Evolutionary conservation across 164 flowering plant genomes (phyloP).

Genomic region (Aristolochia contorta): DNA sequence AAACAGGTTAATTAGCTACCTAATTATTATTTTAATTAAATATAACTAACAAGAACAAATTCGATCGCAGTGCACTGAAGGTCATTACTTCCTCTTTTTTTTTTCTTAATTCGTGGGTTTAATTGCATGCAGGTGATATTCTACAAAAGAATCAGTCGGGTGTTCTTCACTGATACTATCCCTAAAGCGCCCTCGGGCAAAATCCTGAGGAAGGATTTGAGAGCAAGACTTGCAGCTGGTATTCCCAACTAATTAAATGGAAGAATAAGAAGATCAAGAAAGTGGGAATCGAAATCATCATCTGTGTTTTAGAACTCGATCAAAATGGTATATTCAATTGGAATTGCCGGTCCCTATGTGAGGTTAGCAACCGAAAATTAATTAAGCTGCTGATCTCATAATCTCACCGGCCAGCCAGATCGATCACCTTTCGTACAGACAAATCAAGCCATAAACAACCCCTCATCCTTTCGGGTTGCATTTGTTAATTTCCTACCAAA

Average conservation of each 20-base stretch:
- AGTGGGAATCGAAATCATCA: too few species aligned
- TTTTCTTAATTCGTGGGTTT: too few species aligned
- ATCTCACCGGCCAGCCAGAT: neutral
- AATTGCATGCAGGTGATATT: conserved; percentile 81
- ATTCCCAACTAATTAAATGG: conserved; percentile 9
- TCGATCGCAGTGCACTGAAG: too few species aligned
- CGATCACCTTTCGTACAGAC: too few species aligned
- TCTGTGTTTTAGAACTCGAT: neutral
- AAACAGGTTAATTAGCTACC: conserved; percentile 56
- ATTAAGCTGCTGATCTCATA: neutral
- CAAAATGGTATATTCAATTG: neutral
- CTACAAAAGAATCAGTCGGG: conserved; percentile 55
- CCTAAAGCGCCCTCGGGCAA: conserved; percentile 82
- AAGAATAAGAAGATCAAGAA: neutral
- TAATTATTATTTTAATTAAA: too few species aligned
- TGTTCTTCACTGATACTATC: conserved; percentile 53
- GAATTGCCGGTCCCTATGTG: neutral
- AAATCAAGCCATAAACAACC: too few species aligned
- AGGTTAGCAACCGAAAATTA: neutral
- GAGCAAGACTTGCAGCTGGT: conserved; percentile 49
- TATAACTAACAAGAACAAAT: neutral
- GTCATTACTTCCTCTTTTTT: too few species aligned
- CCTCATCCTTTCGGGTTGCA: too few species aligned
- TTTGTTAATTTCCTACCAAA: too few species aligned
- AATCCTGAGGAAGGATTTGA: conserved; percentile 62